Conservation (phyloP, 1,284 basidiomycete genomes). For the Fomitiporia mediterranea region DNA sequence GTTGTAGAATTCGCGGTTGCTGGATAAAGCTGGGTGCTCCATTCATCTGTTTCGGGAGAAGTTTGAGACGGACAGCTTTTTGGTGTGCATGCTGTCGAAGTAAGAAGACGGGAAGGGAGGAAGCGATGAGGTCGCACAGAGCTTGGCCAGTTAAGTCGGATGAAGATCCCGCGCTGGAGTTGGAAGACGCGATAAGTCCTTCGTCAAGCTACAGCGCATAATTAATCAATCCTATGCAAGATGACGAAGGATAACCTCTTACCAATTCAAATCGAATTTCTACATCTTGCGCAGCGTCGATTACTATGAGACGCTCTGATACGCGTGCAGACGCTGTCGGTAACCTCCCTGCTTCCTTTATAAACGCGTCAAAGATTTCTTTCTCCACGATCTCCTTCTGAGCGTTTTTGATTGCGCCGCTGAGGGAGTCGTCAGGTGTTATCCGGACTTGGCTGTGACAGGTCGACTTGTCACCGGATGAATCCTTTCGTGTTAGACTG, state of each 20-base stretch:
- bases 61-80: conserved; percentile 43
- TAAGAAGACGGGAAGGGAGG: conserved; percentile 56
- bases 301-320: conserved; percentile 65
- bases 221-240: conserved; percentile 13
- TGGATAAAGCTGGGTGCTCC: conserved; percentile 27
- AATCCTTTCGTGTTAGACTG: conserved; percentile 39
- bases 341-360: conserved; percentile 64
- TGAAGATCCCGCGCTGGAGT: conserved; percentile 10
- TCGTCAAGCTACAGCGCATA: conserved; percentile 30
- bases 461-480: conserved; percentile 30
- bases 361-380: conserved; percentile 69
- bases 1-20: conserved; percentile 44
- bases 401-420: conserved; percentile 48
- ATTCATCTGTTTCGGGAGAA: conserved; percentile 19
- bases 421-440: conserved; percentile 37
- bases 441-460: conserved; percentile 37
- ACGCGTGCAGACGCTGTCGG: conserved; percentile 71
- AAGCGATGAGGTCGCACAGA: conserved; percentile 67
- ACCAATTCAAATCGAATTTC: conserved; percentile 68
- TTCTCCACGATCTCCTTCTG: conserved; percentile 72
- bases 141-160: conserved; percentile 31
- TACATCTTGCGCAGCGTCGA: conserved; percentile 65
- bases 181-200: conserved; percentile 21
- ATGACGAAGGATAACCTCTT: conserved; percentile 24
- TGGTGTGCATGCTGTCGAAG: conserved; percentile 53